Evolutionary conservation across 306 rosid species (phyloP).

Genomic region (Senna tora): DNA sequence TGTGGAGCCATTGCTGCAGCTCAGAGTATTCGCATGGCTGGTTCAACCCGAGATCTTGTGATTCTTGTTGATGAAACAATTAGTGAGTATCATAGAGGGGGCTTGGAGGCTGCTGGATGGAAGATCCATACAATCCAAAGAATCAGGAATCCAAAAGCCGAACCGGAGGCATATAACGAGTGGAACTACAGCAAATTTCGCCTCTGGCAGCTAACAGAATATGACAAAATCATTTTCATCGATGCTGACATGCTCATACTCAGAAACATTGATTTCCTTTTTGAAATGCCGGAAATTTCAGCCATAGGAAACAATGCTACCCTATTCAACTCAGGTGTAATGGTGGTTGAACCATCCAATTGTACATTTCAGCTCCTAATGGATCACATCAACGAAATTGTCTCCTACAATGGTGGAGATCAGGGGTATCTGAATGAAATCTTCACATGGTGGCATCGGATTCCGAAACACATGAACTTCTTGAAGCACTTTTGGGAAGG

Average conservation of each 20-base stretch:
- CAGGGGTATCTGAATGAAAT: slow-evolving; percentile 87
- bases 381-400: slow-evolving; percentile 83
- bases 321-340: slow-evolving; percentile 83
- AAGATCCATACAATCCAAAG: slow-evolving; percentile 75
- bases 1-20: slow-evolving; percentile 91
- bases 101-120: slow-evolving; percentile 90
- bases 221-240: slow-evolving; percentile 85
- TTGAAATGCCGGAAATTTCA: slow-evolving; percentile 79
- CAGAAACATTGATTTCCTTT: slow-evolving; percentile 81
- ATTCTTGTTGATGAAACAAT: slow-evolving; percentile 84
- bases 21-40: slow-evolving; percentile 89
- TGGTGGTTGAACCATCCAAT: slow-evolving; percentile 86
- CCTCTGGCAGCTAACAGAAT: slow-evolving; percentile 88
- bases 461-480: slow-evolving; percentile 89
- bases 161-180: slow-evolving; percentile 82
- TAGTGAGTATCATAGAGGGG: slow-evolving; percentile 70
- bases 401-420: slow-evolving; percentile 88
- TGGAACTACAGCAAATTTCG: slow-evolving; percentile 97
- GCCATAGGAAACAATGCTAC: slow-evolving; percentile 87
- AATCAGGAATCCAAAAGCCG: slow-evolving; percentile 91
- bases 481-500: slow-evolving; percentile 95
- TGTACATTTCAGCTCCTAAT: slow-evolving; percentile 80
- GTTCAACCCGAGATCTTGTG: slow-evolving; percentile 85
- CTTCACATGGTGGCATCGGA: slow-evolving; percentile 93
- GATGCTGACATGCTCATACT: slow-evolving; percentile 88